Evolutionary conservation across 23 red algal genomes (phyloP), one percentile per base, ranked within the genome.

Genomic region (Chondrus crispus): DNA sequence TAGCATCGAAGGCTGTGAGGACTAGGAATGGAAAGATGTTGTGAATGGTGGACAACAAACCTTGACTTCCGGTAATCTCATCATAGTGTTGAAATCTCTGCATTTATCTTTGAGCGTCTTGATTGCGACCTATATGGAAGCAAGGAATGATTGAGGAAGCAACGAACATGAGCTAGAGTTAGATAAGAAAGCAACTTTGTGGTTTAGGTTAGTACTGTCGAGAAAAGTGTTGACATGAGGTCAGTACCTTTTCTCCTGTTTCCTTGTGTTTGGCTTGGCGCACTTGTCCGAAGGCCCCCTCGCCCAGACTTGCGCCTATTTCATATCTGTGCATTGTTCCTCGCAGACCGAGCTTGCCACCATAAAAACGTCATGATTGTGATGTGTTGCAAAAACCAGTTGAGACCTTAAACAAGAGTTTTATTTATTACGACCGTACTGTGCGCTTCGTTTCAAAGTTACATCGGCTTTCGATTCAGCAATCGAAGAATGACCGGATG

Each of bases 41-140:
- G n/a, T n/a, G n/a, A n/a, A n/a, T n/a, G n/a, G n/a, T n/a, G n/a
- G n/a, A n/a, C n/a, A n/a, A n/a, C n/a, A 32, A 37, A 90, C 87
- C 36, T 81, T 79, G 10, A 92, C 62, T 72, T 92, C 89, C 38
- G 89, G 46, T 3, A 92, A 44, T 16, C 44, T 18, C 77, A 84
- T 47, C 89, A 92, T 92, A 28, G 55, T 48, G 39, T 53, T 33
- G 32, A 84, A 36, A 39, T 66, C 30, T 73, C 42, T 82, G 69
- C 89, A 92, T 38, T 73, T 52, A 24, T 84, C 77, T 38, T 92
- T 92, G 75, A 92, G 89, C 19, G 68, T 92, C 24, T 92, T 92
- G 45, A 92, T 53, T 5, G 89, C 89, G 10, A 92, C 89, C 77
- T 82, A 66, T 9, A n/a, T n/a, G n/a, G n/a, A n/a, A n/a, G n/a